phyloP scores from a whole-genome alignment of 768 basidiomycete species.

The Rhodotorula graminis region DNA sequence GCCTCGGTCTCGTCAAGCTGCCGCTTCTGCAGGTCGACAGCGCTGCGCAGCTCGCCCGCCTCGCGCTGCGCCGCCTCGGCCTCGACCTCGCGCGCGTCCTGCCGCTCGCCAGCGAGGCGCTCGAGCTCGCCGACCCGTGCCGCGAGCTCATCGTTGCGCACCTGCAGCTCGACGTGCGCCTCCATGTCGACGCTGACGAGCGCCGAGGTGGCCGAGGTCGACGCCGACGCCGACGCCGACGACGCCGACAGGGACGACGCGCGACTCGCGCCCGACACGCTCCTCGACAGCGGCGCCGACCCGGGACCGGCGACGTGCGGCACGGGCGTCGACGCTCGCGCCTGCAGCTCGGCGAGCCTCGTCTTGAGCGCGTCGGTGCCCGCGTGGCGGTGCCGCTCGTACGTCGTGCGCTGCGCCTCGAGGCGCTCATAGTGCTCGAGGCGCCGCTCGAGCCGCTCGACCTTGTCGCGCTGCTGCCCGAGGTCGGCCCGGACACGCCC shows the following conservation, averaged over 20 bases:
- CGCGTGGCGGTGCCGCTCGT: slow-evolving; percentile 9
- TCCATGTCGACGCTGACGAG: background rate
- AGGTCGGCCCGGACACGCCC: background rate
- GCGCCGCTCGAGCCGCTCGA: slow-evolving; percentile 9
- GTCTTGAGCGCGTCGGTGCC: slow-evolving; percentile 33
- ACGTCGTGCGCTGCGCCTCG: slow-evolving; percentile 10
- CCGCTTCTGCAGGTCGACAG: background rate
- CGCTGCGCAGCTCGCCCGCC: background rate
- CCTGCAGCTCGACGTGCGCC: slow-evolving; percentile 9
- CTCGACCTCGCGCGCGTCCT: background rate
- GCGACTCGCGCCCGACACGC: too few species aligned
- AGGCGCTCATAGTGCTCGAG: slow-evolving; percentile 10
- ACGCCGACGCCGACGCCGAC: background rate
- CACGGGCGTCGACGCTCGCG: background rate
- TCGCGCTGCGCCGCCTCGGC: background rate
- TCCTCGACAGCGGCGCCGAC: background rate
- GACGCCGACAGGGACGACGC: background rate
- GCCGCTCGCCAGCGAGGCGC: background rate
- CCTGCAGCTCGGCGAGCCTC: slow-evolving; percentile 22
- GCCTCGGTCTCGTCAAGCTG: background rate
- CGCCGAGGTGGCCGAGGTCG: background rate
- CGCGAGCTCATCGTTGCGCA: slow-evolving; percentile 15
- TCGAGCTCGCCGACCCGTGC: background rate
- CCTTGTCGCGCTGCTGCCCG: background rate
- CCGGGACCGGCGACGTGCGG: background rate